A percentile compares a stretch with the other conserved stretches of the same genome.
These are phyloP conservation scores for Coemansia nantahalensis DNA, from an alignment of 192 early-diverging fungal genomes.

Conservation along the genomic window DNA sequence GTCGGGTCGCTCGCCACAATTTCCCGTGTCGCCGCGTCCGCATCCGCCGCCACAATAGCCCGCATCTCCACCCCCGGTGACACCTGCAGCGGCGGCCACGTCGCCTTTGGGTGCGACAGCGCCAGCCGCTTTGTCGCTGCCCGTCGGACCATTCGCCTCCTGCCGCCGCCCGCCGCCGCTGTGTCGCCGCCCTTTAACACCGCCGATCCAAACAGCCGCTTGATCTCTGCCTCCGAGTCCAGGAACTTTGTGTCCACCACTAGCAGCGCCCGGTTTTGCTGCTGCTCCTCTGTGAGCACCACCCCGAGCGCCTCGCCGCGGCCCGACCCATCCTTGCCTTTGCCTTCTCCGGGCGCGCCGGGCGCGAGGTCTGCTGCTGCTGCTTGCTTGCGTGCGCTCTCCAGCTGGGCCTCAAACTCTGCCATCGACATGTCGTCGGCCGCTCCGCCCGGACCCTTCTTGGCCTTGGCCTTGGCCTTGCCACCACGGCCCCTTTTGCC, in stretches of 20 bases:
- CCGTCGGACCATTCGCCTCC: conserved; percentile 10
- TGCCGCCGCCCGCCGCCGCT: not conserved
- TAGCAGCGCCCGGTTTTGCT: conserved; percentile 39
- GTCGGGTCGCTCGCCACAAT: conserved; percentile 30
- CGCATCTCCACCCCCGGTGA: conserved; percentile 44
- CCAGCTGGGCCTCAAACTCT: conserved; percentile 43
- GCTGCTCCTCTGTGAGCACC: conserved; percentile 30
- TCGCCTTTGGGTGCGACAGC: conserved; percentile 67
- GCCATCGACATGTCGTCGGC: conserved; percentile 33
- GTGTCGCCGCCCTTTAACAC: conserved; percentile 57
- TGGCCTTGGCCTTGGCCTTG: conserved; percentile 14
- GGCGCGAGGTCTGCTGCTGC: conserved; percentile 16
- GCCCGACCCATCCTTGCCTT: not conserved
- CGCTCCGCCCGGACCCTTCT: conserved; percentile 3
- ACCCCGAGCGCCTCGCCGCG: conserved; percentile 29
- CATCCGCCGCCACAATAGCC: conserved; percentile 52
- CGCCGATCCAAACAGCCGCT: conserved; percentile 82
- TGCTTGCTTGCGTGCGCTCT: conserved; percentile 11
- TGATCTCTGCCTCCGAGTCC: conserved; percentile 87
- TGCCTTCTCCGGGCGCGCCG: conserved; percentile 1
- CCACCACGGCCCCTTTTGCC: not conserved
- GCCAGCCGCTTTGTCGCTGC: conserved; percentile 40
- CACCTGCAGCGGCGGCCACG: conserved; percentile 65
- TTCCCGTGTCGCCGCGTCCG: conserved; percentile 35
- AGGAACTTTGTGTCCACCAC: conserved; percentile 61